Evolutionary conservation across 2,329 filamentous ascomycete genomes (phyloP).

Genomic region (Botryotinia calthae): DNA sequence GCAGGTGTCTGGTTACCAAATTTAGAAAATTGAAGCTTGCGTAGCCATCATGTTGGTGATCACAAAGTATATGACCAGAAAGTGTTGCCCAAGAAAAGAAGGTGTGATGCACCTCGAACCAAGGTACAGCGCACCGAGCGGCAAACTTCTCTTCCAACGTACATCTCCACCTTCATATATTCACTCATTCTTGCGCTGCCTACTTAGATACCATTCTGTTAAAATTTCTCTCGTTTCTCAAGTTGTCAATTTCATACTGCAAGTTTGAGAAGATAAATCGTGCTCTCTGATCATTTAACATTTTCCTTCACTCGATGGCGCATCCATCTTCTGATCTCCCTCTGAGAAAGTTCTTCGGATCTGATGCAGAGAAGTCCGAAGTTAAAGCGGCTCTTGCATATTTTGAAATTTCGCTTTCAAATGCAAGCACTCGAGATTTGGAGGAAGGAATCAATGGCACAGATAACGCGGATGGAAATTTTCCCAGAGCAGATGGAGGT

Average conservation of each 20-base stretch:
- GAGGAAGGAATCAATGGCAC: background rate
- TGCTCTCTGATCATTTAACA: background rate
- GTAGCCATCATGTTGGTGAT: conserved; percentile 1
- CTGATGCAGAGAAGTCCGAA: background rate
- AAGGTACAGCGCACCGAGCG: background rate
- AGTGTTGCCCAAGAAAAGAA: conserved; percentile 5
- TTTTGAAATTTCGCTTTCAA: background rate
- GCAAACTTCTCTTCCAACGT: background rate
- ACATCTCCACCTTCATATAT: background rate
- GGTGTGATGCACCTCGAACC: background rate
- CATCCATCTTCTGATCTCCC: background rate
- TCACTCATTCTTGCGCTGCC: background rate
- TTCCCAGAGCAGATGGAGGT: conserved; percentile 48
- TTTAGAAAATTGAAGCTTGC: background rate
- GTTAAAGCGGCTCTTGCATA: background rate
- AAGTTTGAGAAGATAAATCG: background rate
- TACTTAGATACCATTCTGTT: background rate
- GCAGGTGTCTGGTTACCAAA: background rate
- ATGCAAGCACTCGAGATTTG: background rate
- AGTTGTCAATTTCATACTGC: background rate
- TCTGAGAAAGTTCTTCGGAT: background rate
- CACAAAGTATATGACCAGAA: background rate
- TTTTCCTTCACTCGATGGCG: background rate
- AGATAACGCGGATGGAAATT: background rate
- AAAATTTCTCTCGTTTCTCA: background rate